Evolutionary conservation across 352 stramenopile species (phyloP), one percentile per base, ranked within the genome.

Genomic region (Globisporangium rhizosaccharum): DNA sequence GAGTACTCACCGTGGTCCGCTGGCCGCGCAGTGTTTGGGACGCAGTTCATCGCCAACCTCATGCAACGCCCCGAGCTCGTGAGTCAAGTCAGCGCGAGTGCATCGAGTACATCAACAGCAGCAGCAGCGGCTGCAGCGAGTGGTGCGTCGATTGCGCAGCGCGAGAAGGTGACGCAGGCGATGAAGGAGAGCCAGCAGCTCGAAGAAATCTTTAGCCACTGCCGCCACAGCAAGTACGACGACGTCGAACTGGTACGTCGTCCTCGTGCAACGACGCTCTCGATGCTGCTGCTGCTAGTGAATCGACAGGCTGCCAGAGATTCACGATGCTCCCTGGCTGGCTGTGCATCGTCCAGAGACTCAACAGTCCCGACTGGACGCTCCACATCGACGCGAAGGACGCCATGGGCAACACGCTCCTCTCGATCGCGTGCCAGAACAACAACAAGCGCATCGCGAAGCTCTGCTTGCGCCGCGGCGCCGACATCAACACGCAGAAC

Each of bases 391-490:
- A 98, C 56, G 86, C 88, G 48, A 92, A 95, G 61, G 94, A 98
- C 57, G 75, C 80, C 8, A 85, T 88, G 20, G 94, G 93, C 39
- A 98, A 98, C 59, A 96, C 89, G 2, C 62, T 98, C n/a, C 72
- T 98, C 12, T 93, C 88, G 36, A 76, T 98, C 26, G 94, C 92
- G 0, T 96, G 85, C 33, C 94, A 98, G 62, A 98, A 98, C 79
- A 96, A 96, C 67, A 97, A 97, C 75, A 97, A 97, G 69, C 82
- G 94, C 50, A 98, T 98, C 47, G 81, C 82, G 42, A 98, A 98
- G 77, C 79, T 98, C 8, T 97, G 86, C 65, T 61, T 98, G 28
- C 88, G 94, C 5, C 85, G 90, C 33, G 94, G 90, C 17, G 92
- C 93, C 36, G 87, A 97, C 42, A 85, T 98, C 63, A 97, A 98